These are phyloP conservation scores for Calonectria montana DNA, from an alignment of 2,329 filamentous ascomycete species.

Conservation along the genomic window DNA sequence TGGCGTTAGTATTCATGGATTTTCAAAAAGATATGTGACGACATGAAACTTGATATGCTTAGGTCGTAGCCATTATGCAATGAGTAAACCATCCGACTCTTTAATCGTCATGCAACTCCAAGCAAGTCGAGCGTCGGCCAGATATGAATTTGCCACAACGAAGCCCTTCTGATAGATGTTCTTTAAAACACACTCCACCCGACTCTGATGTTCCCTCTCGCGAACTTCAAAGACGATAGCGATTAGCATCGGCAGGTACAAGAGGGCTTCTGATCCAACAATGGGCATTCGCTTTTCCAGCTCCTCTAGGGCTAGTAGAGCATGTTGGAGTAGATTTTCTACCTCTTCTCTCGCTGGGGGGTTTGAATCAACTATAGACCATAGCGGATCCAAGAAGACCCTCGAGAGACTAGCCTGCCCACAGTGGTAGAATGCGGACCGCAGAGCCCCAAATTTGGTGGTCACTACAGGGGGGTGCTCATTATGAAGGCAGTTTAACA, in stretches of 20 bases:
- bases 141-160: not conserved
- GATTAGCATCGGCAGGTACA: not conserved
- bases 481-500: not conserved
- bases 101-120: not conserved
- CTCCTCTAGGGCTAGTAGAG: not conserved
- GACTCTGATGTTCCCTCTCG: not conserved
- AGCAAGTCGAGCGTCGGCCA: not conserved
- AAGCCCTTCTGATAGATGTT: not conserved
- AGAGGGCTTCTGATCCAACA: not conserved
- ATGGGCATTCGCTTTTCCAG: not conserved
- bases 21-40: too few species aligned
- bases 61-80: too few species aligned
- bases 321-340: not conserved
- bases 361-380: not conserved
- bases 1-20: too few species aligned
- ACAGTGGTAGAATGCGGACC: not conserved
- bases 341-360: not conserved
- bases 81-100: not conserved
- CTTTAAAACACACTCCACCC: not conserved
- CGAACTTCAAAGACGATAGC: not conserved
- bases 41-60: too few species aligned
- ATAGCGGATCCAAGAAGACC: not conserved
- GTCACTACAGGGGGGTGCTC: not conserved
- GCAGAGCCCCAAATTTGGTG: not conserved
- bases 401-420: not conserved